Evolutionary conservation across 495 filamentous ascomycete species (phyloP).

Genomic region (Aspergillus ellipticus): DNA sequence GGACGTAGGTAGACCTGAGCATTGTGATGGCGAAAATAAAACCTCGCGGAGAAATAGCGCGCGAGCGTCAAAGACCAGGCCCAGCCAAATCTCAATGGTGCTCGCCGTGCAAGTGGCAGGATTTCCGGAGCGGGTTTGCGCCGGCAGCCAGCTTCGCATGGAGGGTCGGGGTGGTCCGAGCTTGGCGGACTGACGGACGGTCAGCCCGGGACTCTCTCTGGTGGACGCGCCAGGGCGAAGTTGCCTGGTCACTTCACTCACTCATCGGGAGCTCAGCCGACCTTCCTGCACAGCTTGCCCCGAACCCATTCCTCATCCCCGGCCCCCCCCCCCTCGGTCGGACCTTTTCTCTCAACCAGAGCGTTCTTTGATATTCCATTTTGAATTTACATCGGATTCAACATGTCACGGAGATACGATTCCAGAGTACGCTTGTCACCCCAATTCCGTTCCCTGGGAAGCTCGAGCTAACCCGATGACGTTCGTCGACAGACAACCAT

Average conservation of each 20-base stretch:
- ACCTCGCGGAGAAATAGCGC: neutral
- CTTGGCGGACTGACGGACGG: conserved; percentile 33
- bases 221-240: conserved; percentile 46
- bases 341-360: conserved; percentile 1
- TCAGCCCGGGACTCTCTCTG: neutral
- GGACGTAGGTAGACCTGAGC: conserved; percentile 42
- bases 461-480: conserved; percentile 49
- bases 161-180: conserved; percentile 43
- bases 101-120: neutral
- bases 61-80: neutral
- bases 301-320: conserved; percentile 19
- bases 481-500: conserved; percentile 78
- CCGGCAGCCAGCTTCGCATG: conserved; percentile 17
- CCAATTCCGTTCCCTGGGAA: conserved; percentile 24
- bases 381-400: conserved; percentile 23
- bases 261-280: conserved; percentile 26
- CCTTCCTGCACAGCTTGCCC: conserved; percentile 27
- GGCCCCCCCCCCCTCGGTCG: conserved; percentile 6
- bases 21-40: conserved; percentile 15
- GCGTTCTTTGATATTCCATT: conserved; percentile 6
- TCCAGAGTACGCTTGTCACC: conserved; percentile 66
- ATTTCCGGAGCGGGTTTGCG: conserved; percentile 14
- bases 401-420: conserved; percentile 98
- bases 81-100: neutral
- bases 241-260: conserved; percentile 33